Evolutionary conservation across 1,284 basidiomycete species (phyloP).

Genomic region (Serendipita sp.): DNA sequence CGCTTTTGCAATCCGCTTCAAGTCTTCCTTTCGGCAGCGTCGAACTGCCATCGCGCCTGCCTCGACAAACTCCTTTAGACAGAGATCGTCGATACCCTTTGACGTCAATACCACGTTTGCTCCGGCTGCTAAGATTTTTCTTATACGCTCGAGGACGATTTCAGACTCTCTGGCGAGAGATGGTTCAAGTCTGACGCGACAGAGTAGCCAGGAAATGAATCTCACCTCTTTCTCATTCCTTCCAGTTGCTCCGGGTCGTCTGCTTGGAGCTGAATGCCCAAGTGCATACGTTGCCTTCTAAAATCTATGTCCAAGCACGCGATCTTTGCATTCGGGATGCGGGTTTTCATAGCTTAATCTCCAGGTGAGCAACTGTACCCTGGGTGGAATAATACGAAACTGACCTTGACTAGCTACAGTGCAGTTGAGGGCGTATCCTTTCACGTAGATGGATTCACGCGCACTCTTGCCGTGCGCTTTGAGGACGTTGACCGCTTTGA

Average conservation of each 20-base stretch:
- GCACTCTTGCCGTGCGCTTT: constrained; percentile 97
- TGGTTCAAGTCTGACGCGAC: background rate
- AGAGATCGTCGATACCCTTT: constrained; percentile 97
- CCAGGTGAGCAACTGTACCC: constrained; percentile 2
- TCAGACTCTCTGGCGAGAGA: constrained; percentile 64
- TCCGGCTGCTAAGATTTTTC: constrained; percentile 90
- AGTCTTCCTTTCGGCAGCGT: constrained; percentile 93
- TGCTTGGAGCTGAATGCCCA: constrained; percentile 95
- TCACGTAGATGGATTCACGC: constrained; percentile 87
- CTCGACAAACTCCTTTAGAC: constrained; percentile 98
- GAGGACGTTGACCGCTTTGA: constrained; percentile 98
- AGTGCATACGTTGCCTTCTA: constrained; percentile 93
- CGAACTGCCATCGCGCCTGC: constrained; percentile 98
- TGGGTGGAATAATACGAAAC: constrained; percentile 15
- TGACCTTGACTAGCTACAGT: constrained; percentile 95
- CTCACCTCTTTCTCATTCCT: constrained; percentile 82
- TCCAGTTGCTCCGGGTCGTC: constrained; percentile 96
- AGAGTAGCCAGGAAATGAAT: constrained; percentile 9
- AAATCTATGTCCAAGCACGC: constrained; percentile 98
- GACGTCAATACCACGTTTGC: constrained; percentile 97
- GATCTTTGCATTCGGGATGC: constrained; percentile 87
- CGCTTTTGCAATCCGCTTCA: constrained; percentile 92
- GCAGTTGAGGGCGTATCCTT: constrained; percentile 97
- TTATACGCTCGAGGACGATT: constrained; percentile 90
- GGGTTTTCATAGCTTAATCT: constrained; percentile 85